Percentiles rank a stretch among this genome's conserved stretches.
Conservation (phyloP, 805 yeast species). For the Brettanomyces sp. region DNA sequence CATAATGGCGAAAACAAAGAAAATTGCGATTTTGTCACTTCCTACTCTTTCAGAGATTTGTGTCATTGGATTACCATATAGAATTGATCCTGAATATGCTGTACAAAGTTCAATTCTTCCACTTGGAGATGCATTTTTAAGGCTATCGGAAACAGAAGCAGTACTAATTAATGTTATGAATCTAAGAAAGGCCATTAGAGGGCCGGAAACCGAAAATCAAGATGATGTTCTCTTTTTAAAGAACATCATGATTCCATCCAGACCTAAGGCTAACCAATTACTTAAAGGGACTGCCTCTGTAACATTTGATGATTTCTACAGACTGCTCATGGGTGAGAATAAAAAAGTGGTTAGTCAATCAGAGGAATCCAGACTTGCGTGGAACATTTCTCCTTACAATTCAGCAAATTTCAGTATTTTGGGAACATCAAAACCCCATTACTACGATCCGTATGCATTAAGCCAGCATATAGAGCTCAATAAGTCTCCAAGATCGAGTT, state of each 20-base stretch:
- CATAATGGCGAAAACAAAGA: conserved; percentile 19
- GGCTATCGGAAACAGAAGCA: conserved; percentile 47
- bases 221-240: conserved; percentile 63
- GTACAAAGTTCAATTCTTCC: conserved; percentile 34
- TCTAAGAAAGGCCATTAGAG: conserved; percentile 24
- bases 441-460: conserved; percentile 24
- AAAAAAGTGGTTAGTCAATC: conserved; percentile 38
- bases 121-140: conserved; percentile 44
- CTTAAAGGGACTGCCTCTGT: conserved; percentile 65
- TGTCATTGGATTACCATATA: conserved; percentile 35
- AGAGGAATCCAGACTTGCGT: conserved; percentile 48
- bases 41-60: conserved; percentile 58
- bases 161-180: conserved; percentile 43
- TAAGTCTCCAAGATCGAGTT: conserved; percentile 12
- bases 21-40: conserved; percentile 30
- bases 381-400: conserved; percentile 32
- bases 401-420: conserved; percentile 22
- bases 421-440: conserved; percentile 20
- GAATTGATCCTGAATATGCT: conserved; percentile 31
- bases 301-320: conserved; percentile 53
- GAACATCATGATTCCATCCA: conserved; percentile 55
- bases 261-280: conserved; percentile 83
- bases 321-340: conserved; percentile 63
- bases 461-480: conserved; percentile 20
- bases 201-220: conserved; percentile 16